Evolutionary conservation across 176 grass and related monocot genomes (phyloP).

Genomic region (Hyparrhenia diplandra): DNA sequence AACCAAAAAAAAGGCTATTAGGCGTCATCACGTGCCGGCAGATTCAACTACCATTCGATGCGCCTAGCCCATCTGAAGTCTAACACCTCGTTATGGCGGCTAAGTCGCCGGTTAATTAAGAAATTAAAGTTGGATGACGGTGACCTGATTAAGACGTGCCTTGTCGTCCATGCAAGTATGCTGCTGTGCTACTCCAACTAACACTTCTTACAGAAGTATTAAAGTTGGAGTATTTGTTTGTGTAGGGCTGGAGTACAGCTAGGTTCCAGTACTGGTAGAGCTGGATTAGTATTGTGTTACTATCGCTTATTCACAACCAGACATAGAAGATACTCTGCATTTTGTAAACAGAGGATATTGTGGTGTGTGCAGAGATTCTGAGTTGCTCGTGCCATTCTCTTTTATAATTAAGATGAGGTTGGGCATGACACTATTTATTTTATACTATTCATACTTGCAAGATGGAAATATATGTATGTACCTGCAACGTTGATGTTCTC

Average conservation of each 20-base stretch:
- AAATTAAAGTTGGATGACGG: background rate
- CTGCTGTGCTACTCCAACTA: too few species aligned
- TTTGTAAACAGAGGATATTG: too few species aligned
- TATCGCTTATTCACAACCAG: too few species aligned
- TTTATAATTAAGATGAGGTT: too few species aligned
- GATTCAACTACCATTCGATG: background rate
- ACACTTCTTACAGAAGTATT: too few species aligned
- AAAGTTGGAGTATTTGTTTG: too few species aligned
- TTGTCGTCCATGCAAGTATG: background rate
- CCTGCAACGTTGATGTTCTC: slow-evolving; percentile 98
- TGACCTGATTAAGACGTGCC: background rate
- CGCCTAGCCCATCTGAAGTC: background rate
- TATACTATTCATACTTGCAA: background rate
- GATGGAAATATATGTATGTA: background rate
- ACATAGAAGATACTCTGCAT: too few species aligned
- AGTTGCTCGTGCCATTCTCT: too few species aligned
- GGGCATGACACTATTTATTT: too few species aligned
- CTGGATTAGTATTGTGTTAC: too few species aligned
- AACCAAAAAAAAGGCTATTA: background rate
- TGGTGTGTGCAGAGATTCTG: background rate
- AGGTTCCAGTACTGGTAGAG: too few species aligned
- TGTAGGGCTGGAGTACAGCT: too few species aligned
- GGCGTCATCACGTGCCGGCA: background rate
- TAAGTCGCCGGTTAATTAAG: background rate
- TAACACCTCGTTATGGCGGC: background rate